Percentiles rank a stretch among this genome's conserved stretches.
phyloP scores from a whole-genome alignment of 106 monocot species.

The Phalaenopsis aphrodite region DNA sequence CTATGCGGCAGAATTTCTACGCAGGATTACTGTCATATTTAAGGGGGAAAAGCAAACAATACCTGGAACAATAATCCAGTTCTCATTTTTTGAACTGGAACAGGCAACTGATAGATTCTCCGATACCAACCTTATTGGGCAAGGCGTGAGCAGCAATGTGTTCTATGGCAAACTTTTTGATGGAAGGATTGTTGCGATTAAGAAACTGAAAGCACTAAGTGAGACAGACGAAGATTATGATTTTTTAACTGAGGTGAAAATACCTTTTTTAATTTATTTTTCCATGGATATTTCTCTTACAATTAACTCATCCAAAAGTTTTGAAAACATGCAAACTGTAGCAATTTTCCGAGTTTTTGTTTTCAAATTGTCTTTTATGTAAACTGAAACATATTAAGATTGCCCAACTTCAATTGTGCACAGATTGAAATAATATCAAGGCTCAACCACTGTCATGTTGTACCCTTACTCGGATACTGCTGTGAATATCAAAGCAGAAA shows the following conservation, averaged over 20 bases:
- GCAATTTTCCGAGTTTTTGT: not conserved
- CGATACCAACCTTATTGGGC: conserved; percentile 58
- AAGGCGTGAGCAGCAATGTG: conserved; percentile 81
- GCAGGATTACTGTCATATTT: conserved; percentile 22
- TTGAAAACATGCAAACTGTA: not conserved
- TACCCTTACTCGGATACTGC: conserved; percentile 88
- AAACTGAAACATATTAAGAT: not conserved
- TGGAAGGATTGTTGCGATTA: conserved; percentile 75
- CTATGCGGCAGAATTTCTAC: conserved; percentile 32
- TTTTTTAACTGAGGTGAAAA: conserved; percentile 68
- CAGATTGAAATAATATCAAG: conserved; percentile 91
- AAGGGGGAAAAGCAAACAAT: conserved; percentile 27
- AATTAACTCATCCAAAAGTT: not conserved
- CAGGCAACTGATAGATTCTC: conserved; percentile 79
- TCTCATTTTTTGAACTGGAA: conserved; percentile 75
- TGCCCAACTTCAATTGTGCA: not conserved
- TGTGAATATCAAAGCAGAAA: conserved; percentile 52
- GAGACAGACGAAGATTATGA: conserved; percentile 38
- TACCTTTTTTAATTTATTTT: not conserved
- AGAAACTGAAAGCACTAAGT: conserved; percentile 46
- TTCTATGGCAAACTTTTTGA: conserved; percentile 62
- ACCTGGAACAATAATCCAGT: conserved; percentile 44
- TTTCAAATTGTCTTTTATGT: not conserved
- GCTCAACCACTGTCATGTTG: conserved; percentile 86
- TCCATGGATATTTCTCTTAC: not conserved